Conservation (phyloP, 1,284 basidiomycete genomes). For the Neotropicomus parvogracilis region DNA sequence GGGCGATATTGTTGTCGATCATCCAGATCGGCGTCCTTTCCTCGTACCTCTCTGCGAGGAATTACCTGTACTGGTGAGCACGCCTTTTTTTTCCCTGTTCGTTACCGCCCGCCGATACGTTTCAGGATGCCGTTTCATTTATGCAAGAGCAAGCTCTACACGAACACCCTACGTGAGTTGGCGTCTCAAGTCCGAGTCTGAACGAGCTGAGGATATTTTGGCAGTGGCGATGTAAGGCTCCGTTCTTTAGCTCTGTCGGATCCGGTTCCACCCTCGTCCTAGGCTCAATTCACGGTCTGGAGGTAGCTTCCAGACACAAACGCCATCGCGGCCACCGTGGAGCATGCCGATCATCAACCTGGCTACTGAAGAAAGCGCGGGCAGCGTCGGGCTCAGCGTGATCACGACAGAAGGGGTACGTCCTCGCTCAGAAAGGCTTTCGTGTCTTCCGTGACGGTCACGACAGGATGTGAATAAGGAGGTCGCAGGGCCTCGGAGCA, state of each 20-base stretch:
- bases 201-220: constrained; percentile 1
- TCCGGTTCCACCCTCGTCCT: not conserved
- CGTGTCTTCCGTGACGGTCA: constrained; percentile 1
- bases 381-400: constrained; percentile 1
- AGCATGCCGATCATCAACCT: constrained; percentile 13
- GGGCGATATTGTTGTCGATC: constrained; percentile 20
- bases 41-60: constrained; percentile 14
- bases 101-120: not conserved
- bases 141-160: constrained; percentile 41
- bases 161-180: constrained; percentile 18
- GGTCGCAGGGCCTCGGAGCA: not conserved
- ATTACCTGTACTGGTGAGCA: constrained; percentile 18
- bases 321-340: constrained; percentile 8
- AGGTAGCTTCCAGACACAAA: constrained; percentile 2
- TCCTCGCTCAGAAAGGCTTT: not conserved
- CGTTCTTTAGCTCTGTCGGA: not conserved
- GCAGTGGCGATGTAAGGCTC: constrained; percentile 19
- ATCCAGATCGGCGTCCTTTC: constrained; percentile 20
- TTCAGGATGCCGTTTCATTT: constrained; percentile 22
- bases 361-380: constrained; percentile 5
- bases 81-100: too few species aligned
- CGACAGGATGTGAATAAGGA: constrained; percentile 11
- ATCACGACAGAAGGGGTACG: constrained; percentile 32
- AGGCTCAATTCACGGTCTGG: constrained; percentile 18
- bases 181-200: not conserved